These are phyloP conservation scores for Ehretia macrophylla DNA, from an alignment of 257 asterid genomes.

Conservation along the genomic window DNA sequence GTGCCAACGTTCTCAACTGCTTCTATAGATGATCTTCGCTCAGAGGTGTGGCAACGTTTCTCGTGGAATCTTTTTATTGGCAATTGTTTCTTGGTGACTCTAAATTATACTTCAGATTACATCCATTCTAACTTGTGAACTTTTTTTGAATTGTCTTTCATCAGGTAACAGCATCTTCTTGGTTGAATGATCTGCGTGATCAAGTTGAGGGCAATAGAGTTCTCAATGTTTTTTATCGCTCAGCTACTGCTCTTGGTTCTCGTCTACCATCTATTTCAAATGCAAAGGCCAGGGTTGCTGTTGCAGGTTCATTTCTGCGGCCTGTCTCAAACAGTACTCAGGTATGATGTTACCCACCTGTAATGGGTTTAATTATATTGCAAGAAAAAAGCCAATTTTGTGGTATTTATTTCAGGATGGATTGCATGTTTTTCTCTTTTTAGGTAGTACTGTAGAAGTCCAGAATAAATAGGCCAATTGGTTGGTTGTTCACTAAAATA, in stretches of 20 bases:
- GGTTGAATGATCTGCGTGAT: constrained; percentile 83
- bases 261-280: constrained; percentile 74
- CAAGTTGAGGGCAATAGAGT: constrained; percentile 76
- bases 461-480: no score
- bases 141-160: background rate
- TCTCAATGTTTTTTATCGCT: constrained; percentile 61
- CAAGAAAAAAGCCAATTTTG: no score
- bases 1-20: constrained; percentile 84
- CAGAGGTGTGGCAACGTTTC: constrained; percentile 49
- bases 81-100: background rate
- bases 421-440: no score
- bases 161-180: constrained; percentile 85
- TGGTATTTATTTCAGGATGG: no score
- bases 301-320: constrained; percentile 81
- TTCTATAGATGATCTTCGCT: constrained; percentile 76
- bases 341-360: constrained; percentile 32
- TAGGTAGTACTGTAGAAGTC: no score
- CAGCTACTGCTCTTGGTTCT: constrained; percentile 85
- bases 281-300: constrained; percentile 83
- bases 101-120: background rate
- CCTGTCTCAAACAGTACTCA: constrained; percentile 88
- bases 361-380: background rate
- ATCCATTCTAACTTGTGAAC: constrained; percentile 7
- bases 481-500: no score
- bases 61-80: background rate